Evolutionary conservation across 345 rosid species (phyloP).

Genomic region (Lepidium didymum): DNA sequence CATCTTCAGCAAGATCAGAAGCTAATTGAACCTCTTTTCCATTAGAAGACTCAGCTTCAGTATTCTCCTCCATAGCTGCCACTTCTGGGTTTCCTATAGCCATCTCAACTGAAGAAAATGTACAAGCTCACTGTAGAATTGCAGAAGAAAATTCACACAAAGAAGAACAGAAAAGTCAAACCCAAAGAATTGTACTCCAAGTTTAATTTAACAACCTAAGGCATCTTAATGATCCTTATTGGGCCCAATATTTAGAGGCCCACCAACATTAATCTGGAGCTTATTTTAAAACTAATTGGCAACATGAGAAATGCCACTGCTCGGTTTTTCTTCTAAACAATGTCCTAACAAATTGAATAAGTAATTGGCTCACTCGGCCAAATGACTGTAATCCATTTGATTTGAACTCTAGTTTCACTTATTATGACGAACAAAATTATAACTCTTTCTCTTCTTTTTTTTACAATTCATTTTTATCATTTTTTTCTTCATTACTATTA

Average conservation of each 20-base stretch:
- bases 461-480: too few relatives aligned
- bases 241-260: conserved; percentile 8
- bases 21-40: conserved; percentile 6
- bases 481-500: too few relatives aligned
- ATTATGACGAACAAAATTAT: too few relatives aligned
- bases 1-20: conserved; percentile 30
- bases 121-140: neutral
- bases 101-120: conserved; percentile 18
- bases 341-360: too few relatives aligned
- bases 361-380: too few relatives aligned
- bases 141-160: neutral
- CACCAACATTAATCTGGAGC: neutral
- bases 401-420: too few relatives aligned
- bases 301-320: too few relatives aligned
- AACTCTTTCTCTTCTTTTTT: too few relatives aligned
- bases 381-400: too few relatives aligned
- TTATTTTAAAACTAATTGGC: too few relatives aligned
- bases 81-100: conserved; percentile 18
- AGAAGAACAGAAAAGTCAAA: neutral
- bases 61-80: conserved; percentile 27
- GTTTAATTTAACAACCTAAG: neutral
- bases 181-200: neutral
- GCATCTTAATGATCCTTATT: neutral
- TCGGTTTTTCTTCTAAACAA: too few relatives aligned
- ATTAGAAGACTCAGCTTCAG: conserved; percentile 1